A percentile compares a stretch with the other conserved stretches of the same genome.
Evolutionary conservation across 495 filamentous ascomycete genomes (phyloP).

Genomic region (Poronia punctata): DNA sequence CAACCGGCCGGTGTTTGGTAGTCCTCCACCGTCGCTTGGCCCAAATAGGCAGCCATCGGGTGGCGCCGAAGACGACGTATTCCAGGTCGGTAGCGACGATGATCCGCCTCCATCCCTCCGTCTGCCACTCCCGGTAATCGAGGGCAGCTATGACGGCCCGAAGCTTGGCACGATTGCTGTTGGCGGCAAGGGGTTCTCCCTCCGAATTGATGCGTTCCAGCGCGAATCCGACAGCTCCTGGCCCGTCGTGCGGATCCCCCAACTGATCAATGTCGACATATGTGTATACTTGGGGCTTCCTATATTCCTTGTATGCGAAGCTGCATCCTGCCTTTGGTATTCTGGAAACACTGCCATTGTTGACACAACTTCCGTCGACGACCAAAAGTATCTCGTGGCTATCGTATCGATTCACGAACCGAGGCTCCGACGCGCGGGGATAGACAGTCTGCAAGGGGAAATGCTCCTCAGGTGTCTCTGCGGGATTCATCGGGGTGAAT

Average conservation of each 20-base stretch:
- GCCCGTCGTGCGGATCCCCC: background rate
- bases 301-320: conserved; percentile 27
- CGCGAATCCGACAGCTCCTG: conserved; percentile 22
- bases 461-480: conserved; percentile 25
- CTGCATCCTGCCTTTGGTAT: conserved; percentile 27
- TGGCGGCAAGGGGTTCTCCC: conserved; percentile 19
- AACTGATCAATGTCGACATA: conserved; percentile 15
- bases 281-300: background rate
- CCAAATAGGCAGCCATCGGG: conserved; percentile 37
- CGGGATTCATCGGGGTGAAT: conserved; percentile 18
- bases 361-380: conserved; percentile 34
- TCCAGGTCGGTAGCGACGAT: conserved; percentile 42
- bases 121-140: conserved; percentile 29
- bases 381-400: conserved; percentile 35
- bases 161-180: conserved; percentile 40
- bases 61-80: conserved; percentile 38
- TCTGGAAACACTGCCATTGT: conserved; percentile 25
- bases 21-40: conserved; percentile 30
- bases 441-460: conserved; percentile 27
- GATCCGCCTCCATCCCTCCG: conserved; percentile 34
- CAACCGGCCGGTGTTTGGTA: conserved; percentile 6
- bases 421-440: conserved; percentile 18
- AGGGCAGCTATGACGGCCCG: conserved; percentile 38
- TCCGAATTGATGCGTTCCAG: conserved; percentile 25
- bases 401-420: conserved; percentile 32